Percentiles rank a stretch among this genome's conserved stretches.
Conservation (phyloP, 331 rosid species). For the Erythrophleum ivorense region DNA sequence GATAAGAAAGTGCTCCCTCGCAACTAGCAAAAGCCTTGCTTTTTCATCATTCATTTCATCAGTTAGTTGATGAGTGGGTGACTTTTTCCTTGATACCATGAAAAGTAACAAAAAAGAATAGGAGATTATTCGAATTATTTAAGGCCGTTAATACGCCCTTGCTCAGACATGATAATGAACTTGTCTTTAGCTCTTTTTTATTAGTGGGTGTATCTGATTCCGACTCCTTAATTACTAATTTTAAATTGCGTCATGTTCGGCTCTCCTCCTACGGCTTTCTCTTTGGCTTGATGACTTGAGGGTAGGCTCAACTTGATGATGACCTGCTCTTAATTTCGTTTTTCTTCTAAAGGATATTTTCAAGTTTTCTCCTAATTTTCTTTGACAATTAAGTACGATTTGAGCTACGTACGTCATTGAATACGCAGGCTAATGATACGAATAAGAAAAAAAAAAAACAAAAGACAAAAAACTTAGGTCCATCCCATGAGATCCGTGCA, state of each 20-base stretch:
- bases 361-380: not conserved
- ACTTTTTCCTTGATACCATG: conserved; percentile 41
- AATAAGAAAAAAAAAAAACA: not conserved
- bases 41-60: conserved; percentile 9
- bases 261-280: not conserved
- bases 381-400: not conserved
- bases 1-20: conserved; percentile 31
- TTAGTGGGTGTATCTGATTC: conserved; percentile 54
- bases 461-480: not conserved
- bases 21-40: conserved; percentile 33
- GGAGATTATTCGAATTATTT: conserved; percentile 45
- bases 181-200: conserved; percentile 36
- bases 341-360: not conserved
- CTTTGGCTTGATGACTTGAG: not conserved
- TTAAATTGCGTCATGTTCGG: conserved; percentile 3
- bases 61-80: conserved; percentile 4
- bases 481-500: conserved; percentile 36
- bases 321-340: not conserved
- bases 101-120: conserved; percentile 33
- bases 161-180: conserved; percentile 37
- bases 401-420: not conserved
- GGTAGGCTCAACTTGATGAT: not conserved
- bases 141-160: conserved; percentile 19
- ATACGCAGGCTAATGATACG: not conserved
- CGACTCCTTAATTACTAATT: conserved; percentile 21